Evolutionary conservation across 345 rosid species (phyloP), one percentile per base, ranked within the genome.

Genomic region (Eucalyptus urophylla): DNA sequence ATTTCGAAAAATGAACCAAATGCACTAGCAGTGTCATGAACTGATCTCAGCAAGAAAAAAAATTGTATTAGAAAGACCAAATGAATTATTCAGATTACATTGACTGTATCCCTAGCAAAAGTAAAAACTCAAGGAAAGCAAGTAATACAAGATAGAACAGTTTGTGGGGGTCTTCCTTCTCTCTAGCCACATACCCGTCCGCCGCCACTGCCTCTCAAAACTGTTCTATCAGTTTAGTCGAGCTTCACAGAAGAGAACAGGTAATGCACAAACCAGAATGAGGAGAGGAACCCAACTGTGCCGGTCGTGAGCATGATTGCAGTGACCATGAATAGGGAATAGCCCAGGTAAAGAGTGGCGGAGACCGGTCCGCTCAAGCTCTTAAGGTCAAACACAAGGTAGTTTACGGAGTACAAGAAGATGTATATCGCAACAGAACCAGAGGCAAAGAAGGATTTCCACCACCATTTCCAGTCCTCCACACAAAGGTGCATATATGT

Each of bases 391-490:
- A 90, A 90, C 80, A 90, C 88, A 6, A 90, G 91, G 80, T 90
- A 90, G 88, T 90, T 90, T 86, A 88, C 40, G 4, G 91, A 90
- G 90, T 90, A 90, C 60, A 90, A 45, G 86, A 90, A 90, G 88
- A 90, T 90, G 86, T 90, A 88, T 49, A 90, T 88, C 3, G 91
- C 91, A 45, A 90, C 91, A 25, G 90, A 90, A 50, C 91, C 91
- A 37, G 91, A 90, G 19, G 91, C 91, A 37, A 90, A 90, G 90
- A 90, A 90, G 60, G 91, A 90, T 60, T 90, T 90, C 91, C 91
- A 90, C 91, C 91, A 90, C 91, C 91, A 90, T 76, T 80, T 88
- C 91, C 91, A 90, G 91, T 90, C 91, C 86, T 90, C 91, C 56
- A 90, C 91, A 69, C 91, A 90, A 19, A 90, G 88, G 81, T 90